Conservation (phyloP, 1,284 basidiomycete genomes). For the Kalmanozyma brasiliensis region DNA sequence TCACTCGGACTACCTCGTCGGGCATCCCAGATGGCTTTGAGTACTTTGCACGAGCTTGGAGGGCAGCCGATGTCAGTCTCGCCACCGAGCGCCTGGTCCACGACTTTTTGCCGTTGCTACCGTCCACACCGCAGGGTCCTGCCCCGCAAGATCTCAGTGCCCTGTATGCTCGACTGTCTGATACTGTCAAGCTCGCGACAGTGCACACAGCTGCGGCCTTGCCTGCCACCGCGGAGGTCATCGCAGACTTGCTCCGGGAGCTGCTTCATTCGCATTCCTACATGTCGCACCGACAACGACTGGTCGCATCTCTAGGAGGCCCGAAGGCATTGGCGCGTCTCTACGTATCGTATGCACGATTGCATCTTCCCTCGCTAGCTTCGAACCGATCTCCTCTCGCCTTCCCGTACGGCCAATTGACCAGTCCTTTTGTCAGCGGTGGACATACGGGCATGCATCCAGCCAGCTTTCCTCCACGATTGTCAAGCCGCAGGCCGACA, state of each 20-base stretch:
- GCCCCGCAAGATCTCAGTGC: constrained; percentile 7
- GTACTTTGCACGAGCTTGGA: constrained; percentile 54
- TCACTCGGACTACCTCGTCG: neutral
- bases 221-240: constrained; percentile 15
- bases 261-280: constrained; percentile 27
- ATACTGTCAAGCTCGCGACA: constrained; percentile 7
- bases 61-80: constrained; percentile 48
- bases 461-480: constrained; percentile 3
- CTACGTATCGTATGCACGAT: constrained; percentile 51
- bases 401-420: constrained; percentile 51
- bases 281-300: constrained; percentile 42
- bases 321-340: constrained; percentile 50
- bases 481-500: constrained; percentile 7
- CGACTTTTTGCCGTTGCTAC: constrained; percentile 49
- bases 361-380: constrained; percentile 41
- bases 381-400: constrained; percentile 40
- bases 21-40: constrained; percentile 52
- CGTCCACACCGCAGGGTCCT: constrained; percentile 2
- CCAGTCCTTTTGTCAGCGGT: constrained; percentile 39
- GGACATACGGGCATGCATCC: constrained; percentile 10
- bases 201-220: constrained; percentile 5
- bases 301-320: constrained; percentile 55
- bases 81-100: constrained; percentile 53
- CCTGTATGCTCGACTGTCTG: constrained; percentile 8
- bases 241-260: constrained; percentile 13